Evolutionary conservation across 2,329 filamentous ascomycete species (phyloP).

Genomic region (Sphaerostilbella broomeana): DNA sequence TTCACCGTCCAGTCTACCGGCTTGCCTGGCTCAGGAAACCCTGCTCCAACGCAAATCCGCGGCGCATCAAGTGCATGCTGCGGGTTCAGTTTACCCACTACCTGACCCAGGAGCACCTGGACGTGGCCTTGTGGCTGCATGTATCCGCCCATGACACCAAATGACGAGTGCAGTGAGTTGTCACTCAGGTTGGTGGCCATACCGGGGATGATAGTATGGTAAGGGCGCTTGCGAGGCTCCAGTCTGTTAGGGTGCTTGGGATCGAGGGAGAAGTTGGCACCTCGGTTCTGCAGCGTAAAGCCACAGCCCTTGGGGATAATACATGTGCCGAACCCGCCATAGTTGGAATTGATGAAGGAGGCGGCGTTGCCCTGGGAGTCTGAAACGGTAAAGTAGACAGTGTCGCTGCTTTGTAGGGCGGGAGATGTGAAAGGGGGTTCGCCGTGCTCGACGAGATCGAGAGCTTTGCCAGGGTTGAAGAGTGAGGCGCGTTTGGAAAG

Average conservation of each 20-base stretch:
- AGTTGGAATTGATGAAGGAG: slow-evolving; percentile 96
- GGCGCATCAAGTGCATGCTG: slow-evolving; percentile 89
- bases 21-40: slow-evolving; percentile 55
- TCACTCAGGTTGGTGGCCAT: slow-evolving; percentile 74
- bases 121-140: slow-evolving; percentile 98
- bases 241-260: slow-evolving; percentile 70
- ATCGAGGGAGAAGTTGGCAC: slow-evolving; percentile 73
- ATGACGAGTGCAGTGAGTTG: slow-evolving; percentile 71
- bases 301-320: slow-evolving; percentile 83
- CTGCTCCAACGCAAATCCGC: slow-evolving; percentile 77
- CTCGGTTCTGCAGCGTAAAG: slow-evolving; percentile 92
- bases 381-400: slow-evolving; percentile 85
- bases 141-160: slow-evolving; percentile 96
- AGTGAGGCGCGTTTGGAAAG: slow-evolving; percentile 61
- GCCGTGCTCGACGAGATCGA: slow-evolving; percentile 59
- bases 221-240: slow-evolving; percentile 78
- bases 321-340: slow-evolving; percentile 76
- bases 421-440: slow-evolving; percentile 50
- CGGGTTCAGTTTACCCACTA: slow-evolving; percentile 72
- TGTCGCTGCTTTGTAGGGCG: slow-evolving; percentile 80
- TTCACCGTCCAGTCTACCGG: slow-evolving; percentile 60
- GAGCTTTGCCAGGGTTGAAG: slow-evolving; percentile 52
- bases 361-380: slow-evolving; percentile 82
- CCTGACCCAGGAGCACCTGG: slow-evolving; percentile 84
- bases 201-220: slow-evolving; percentile 96